Evolutionary conservation across 139 green algal species (phyloP).

Genomic region (Auxenochlorella pyrenoidosa): DNA sequence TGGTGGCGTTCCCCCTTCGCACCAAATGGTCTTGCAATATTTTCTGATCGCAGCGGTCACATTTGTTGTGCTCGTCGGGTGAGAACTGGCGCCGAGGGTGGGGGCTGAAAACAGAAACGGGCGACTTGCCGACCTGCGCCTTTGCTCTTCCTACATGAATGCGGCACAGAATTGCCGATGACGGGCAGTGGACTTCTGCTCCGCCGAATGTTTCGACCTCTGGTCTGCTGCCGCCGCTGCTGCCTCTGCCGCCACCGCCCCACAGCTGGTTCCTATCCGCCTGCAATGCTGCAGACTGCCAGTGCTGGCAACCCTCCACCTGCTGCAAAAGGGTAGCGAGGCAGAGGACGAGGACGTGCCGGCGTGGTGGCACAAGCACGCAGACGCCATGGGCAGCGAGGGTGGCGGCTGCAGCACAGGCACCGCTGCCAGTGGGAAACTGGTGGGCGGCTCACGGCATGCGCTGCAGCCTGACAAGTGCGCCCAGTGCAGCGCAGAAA

Average conservation of each 20-base stretch:
- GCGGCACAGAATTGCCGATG: too few relatives aligned
- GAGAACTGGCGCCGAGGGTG: too few relatives aligned
- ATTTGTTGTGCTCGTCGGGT: too few relatives aligned
- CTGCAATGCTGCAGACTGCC: neutral
- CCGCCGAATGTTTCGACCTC: neutral
- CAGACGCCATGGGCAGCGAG: neutral
- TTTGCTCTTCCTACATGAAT: too few relatives aligned
- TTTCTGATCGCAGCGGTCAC: too few relatives aligned
- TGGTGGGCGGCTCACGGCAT: constrained; percentile 1
- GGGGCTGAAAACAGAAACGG: too few relatives aligned
- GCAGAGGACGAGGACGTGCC: neutral
- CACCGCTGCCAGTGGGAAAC: neutral
- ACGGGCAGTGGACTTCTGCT: too few relatives aligned
- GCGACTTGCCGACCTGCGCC: too few relatives aligned
- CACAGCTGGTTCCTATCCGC: neutral
- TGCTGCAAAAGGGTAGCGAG: neutral
- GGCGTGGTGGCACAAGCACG: constrained; percentile 1
- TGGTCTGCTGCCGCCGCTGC: neutral
- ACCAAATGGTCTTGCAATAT: too few relatives aligned
- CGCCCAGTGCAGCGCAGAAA: neutral
- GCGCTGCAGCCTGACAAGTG: neutral
- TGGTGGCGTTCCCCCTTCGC: too few relatives aligned
- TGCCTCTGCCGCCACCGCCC: neutral
- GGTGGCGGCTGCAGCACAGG: too few relatives aligned
- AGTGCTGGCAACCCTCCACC: neutral